Evolutionary conservation across 768 basidiomycete species (phyloP).

Genomic region (Hygrocybe punicea): DNA sequence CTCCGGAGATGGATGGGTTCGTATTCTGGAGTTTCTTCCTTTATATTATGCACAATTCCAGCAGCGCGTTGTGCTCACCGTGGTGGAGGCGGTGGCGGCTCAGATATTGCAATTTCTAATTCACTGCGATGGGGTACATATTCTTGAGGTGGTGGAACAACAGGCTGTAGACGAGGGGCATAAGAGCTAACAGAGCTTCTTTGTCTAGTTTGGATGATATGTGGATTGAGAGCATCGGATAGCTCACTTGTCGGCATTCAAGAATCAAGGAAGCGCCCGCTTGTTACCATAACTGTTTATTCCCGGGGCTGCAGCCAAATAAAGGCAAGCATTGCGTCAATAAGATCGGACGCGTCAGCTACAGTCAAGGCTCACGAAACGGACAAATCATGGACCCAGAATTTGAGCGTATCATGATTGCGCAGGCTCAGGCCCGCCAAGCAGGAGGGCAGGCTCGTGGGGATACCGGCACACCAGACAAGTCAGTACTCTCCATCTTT

Average conservation of each 20-base stretch:
- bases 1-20: conserved; percentile 32
- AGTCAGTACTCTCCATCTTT: conserved; percentile 42
- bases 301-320: conserved; percentile 25
- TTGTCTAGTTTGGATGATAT: conserved; percentile 46
- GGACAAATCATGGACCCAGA: conserved; percentile 44
- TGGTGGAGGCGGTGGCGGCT: conserved; percentile 38
- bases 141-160: conserved; percentile 33
- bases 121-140: conserved; percentile 61
- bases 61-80: conserved; percentile 32
- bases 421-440: conserved; percentile 43
- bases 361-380: conserved; percentile 12
- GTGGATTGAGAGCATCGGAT: conserved; percentile 74
- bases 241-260: conserved; percentile 69
- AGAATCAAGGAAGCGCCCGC: conserved; percentile 1
- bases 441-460: conserved; percentile 40
- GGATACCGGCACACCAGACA: conserved; percentile 67
- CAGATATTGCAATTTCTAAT: conserved; percentile 58
- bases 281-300: conserved; percentile 5
- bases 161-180: conserved; percentile 26
- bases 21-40: conserved; percentile 15
- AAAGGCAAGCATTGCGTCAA: conserved; percentile 14
- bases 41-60: conserved; percentile 6
- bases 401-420: conserved; percentile 50
- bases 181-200: conserved; percentile 23
- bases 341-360: conserved; percentile 46